A percentile compares a stretch with the other conserved stretches of the same genome.
These are phyloP conservation scores for Pestalotiopsis sp. DNA, from an alignment of 2,329 filamentous ascomycete genomes.

Conservation along the genomic window DNA sequence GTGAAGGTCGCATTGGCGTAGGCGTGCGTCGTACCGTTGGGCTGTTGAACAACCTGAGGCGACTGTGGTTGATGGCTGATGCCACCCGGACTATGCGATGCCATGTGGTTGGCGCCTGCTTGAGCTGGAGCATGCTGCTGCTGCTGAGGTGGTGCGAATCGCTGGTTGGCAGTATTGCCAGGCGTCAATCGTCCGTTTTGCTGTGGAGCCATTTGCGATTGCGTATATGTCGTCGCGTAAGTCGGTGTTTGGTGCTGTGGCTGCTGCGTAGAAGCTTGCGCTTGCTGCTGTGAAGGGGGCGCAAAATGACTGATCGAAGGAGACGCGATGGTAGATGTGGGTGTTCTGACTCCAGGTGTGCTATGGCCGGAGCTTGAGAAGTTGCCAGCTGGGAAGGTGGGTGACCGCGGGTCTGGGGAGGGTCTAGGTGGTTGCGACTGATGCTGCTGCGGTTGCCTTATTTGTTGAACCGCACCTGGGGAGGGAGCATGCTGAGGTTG, in stretches of 20 bases:
- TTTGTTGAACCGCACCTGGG: background rate
- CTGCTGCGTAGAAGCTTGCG: background rate
- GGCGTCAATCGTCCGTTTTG: constrained; percentile 3
- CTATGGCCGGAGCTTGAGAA: constrained; percentile 1
- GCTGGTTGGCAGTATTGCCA: constrained; percentile 4
- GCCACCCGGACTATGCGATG: background rate
- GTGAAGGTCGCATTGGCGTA: constrained; percentile 33
- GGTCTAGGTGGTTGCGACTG: background rate
- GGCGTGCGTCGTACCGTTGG: constrained; percentile 16
- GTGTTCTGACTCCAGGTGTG: background rate
- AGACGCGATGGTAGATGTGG: background rate
- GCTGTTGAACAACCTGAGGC: constrained; percentile 32
- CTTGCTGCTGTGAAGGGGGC: background rate
- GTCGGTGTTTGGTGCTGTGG: background rate
- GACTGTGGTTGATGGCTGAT: constrained; percentile 52
- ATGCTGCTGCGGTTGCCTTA: constrained; percentile 5
- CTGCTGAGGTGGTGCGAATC: background rate
- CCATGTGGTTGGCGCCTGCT: background rate
- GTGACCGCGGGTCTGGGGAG: background rate
- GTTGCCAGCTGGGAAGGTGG: constrained; percentile 5
- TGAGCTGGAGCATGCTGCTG: background rate
- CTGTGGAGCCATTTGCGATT: background rate
- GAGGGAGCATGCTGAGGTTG: background rate
- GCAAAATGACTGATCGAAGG: background rate
- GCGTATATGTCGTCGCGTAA: background rate